Evolutionary conservation across 441 rosid genomes (phyloP), one percentile per base, ranked within the genome.

Genomic region (Omphalea diandra): DNA sequence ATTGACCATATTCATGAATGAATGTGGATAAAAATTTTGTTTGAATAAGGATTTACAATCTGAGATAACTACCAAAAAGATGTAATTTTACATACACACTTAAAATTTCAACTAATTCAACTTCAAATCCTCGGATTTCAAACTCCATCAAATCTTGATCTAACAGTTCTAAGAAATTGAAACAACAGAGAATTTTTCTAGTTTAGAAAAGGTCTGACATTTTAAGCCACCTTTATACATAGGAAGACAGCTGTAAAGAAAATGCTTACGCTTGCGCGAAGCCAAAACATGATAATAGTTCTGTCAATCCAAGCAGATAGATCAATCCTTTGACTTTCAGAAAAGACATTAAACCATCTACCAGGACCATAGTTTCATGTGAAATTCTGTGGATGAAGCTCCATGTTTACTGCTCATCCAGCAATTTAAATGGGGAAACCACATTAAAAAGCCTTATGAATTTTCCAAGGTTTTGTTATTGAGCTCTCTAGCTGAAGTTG

Each of bases 281-380:
- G 22, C n/a, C n/a, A 50, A 20, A 4, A 20, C 22, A 27, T 26
- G 3, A 7, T 5, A 11, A 22, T 50, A 7, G 22, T 22, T n/a
- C 55, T 50, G 55, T n/a, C n/a, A n/a, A n/a, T n/a, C n/a, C n/a
- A n/a, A n/a, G 55, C 55, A 20, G 26, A 50, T 50, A 50, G 55
- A 50, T 50, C 22, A 50, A 50, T 50, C 12, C 27, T 50, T n/a
- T 20, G 27, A 27, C 29, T 20, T 0, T 20, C 55, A 50, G 12
- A 5, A 50, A 22, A n/a, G 55, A 22, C n/a, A n/a, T n/a, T n/a
- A n/a, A n/a, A n/a, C n/a, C n/a, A n/a, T n/a, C n/a, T n/a, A n/a
- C n/a, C n/a, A n/a, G n/a, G n/a, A n/a, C n/a, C n/a, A n/a, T n/a
- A n/a, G n/a, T n/a, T n/a, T n/a, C n/a, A n/a, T n/a, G n/a, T n/a